Evolutionary conservation across 495 filamentous ascomycete species (phyloP).

Genomic region (Terfezia boudieri): DNA sequence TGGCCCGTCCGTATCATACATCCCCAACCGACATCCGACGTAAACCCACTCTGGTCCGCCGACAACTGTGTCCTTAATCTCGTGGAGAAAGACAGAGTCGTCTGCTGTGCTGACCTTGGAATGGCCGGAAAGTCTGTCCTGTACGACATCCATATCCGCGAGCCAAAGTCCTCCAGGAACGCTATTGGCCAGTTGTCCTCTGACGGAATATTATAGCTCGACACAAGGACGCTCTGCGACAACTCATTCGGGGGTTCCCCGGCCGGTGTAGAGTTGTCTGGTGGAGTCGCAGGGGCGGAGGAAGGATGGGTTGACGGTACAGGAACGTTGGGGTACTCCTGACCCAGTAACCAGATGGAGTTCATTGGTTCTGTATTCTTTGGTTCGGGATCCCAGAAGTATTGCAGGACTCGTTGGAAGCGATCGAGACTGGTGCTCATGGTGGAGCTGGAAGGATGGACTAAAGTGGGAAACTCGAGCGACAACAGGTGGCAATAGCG

Average conservation of each 20-base stretch:
- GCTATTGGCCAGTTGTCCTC: constrained; percentile 43
- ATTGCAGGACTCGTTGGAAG: constrained; percentile 68
- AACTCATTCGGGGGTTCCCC: not conserved
- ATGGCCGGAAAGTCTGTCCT: constrained; percentile 71
- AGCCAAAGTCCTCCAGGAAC: constrained; percentile 86
- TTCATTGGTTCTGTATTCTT: constrained; percentile 50
- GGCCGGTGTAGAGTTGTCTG: constrained; percentile 3
- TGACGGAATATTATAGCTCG: constrained; percentile 27
- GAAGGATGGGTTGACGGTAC: constrained; percentile 4
- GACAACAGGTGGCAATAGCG: not conserved
- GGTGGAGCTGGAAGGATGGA: not conserved
- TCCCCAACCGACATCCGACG: constrained; percentile 89
- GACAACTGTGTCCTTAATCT: constrained; percentile 59
- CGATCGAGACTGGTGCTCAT: constrained; percentile 41
- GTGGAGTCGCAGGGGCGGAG: constrained; percentile 2
- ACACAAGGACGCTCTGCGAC: not conserved
- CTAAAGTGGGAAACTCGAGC: not conserved
- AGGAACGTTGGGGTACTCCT: constrained; percentile 36
- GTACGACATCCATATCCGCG: constrained; percentile 90
- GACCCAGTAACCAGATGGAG: constrained; percentile 76
- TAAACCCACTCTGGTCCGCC: constrained; percentile 39
- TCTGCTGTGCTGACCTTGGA: constrained; percentile 48
- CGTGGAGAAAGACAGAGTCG: constrained; percentile 62
- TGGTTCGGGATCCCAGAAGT: constrained; percentile 89
- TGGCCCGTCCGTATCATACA: constrained; percentile 98